phyloP scores from a whole-genome alignment of 2,329 filamentous ascomycete genomes.

The Alternaria hordeiaustralica region DNA sequence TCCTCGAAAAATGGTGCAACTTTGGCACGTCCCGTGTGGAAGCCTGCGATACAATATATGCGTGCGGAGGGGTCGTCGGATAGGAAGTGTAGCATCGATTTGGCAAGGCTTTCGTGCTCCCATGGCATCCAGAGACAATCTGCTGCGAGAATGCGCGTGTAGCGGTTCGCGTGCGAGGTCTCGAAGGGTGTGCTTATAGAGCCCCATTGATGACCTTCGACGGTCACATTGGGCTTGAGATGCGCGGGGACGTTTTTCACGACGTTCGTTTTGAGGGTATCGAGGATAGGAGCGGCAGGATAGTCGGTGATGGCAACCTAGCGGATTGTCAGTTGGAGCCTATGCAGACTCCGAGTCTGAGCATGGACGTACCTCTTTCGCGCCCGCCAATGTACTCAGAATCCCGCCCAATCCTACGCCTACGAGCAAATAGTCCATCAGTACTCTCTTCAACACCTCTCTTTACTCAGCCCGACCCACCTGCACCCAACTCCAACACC shows the following conservation, averaged over 20 bases:
- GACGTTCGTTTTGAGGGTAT: constrained; percentile 66
- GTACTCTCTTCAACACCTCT: constrained; percentile 22
- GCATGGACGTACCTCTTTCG: constrained; percentile 49
- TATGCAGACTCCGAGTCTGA: background rate
- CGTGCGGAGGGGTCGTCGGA: constrained; percentile 53
- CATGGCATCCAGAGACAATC: constrained; percentile 79
- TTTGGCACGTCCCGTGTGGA: constrained; percentile 73
- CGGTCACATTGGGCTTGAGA: constrained; percentile 48
- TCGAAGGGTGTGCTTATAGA: constrained; percentile 55
- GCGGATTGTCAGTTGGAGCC: background rate
- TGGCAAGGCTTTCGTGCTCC: constrained; percentile 71
- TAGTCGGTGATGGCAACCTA: constrained; percentile 71
- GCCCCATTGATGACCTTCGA: constrained; percentile 72
- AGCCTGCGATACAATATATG: constrained; percentile 72
- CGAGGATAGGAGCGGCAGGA: constrained; percentile 65
- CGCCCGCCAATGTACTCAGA: constrained; percentile 53
- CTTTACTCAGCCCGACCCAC: constrained; percentile 54
- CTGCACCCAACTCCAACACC: constrained; percentile 72
- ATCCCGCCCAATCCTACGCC: constrained; percentile 58
- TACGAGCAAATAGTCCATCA: constrained; percentile 33
- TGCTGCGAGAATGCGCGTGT: constrained; percentile 70
- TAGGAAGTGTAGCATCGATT: constrained; percentile 69
- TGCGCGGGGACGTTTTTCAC: constrained; percentile 55
- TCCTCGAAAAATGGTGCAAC: constrained; percentile 70
- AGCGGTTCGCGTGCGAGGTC: constrained; percentile 49